phyloP scores from a whole-genome alignment of 2,329 filamentous ascomycete species.

The Stemphylium beticola region DNA sequence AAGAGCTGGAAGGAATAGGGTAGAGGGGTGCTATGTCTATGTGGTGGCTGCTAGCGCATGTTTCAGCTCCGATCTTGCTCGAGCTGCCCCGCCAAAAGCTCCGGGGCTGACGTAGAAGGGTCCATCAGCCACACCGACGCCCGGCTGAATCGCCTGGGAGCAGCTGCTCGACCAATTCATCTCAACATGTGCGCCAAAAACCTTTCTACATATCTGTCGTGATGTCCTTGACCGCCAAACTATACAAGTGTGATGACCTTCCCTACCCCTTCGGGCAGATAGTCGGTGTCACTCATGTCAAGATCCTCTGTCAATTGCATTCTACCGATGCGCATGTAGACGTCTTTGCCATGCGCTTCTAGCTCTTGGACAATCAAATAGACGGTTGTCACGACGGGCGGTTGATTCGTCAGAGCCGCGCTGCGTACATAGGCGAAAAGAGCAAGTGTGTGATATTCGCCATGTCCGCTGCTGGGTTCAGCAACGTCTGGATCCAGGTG shows the following conservation, averaged over 20 bases:
- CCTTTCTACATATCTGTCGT: no score
- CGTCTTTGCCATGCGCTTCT: neutral
- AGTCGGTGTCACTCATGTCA: neutral
- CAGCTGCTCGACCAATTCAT: neutral
- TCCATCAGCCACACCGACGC: neutral
- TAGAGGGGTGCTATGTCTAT: neutral
- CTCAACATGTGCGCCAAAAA: no score
- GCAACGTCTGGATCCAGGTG: neutral
- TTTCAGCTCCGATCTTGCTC: slow-evolving; percentile 6
- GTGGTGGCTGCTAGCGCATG: slow-evolving; percentile 5
- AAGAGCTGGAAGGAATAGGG: neutral
- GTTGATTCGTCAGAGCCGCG: neutral
- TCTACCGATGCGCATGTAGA: neutral
- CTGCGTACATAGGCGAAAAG: neutral
- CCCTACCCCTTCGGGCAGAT: neutral
- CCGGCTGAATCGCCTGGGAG: neutral
- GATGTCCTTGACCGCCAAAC: no score
- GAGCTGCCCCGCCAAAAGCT: slow-evolving; percentile 11
- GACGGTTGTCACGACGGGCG: neutral
- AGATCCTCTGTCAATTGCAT: neutral
- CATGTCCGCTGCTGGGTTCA: neutral
- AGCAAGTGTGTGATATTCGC: neutral
- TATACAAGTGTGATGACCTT: neutral
- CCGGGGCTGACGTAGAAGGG: slow-evolving; percentile 6
- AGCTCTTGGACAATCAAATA: neutral